Evolutionary conservation across 116 monocot genomes (phyloP).

Genomic region (Phalaenopsis hybrid): DNA sequence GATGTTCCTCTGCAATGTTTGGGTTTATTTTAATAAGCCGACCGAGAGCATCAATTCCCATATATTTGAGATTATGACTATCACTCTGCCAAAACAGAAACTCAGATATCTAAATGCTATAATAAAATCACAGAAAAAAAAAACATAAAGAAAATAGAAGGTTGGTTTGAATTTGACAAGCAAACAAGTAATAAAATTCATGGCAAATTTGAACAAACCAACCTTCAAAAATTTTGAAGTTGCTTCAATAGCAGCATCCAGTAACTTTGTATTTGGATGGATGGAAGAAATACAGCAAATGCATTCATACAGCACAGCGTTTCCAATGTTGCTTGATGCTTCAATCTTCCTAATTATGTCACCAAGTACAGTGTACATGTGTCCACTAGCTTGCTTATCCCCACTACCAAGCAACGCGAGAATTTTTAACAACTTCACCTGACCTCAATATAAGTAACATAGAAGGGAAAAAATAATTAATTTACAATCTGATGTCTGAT

Average conservation of each 20-base stretch:
- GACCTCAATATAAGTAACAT: slow-evolving; percentile 6
- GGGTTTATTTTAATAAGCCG: slow-evolving; percentile 91
- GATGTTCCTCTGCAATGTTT: slow-evolving; percentile 96
- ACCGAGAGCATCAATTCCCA: slow-evolving; percentile 98
- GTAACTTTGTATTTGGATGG: slow-evolving; percentile 63
- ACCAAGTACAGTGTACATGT: slow-evolving; percentile 76
- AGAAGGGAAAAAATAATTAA: neutral
- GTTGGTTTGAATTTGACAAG: neutral
- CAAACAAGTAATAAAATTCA: neutral
- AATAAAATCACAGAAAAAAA: neutral
- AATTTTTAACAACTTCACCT: slow-evolving; percentile 93
- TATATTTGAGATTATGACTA: slow-evolving; percentile 91
- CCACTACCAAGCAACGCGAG: slow-evolving; percentile 81
- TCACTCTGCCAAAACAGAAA: slow-evolving; percentile 59
- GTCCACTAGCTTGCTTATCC: slow-evolving; percentile 85
- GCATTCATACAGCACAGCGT: slow-evolving; percentile 87
- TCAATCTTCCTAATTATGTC: slow-evolving; percentile 88
- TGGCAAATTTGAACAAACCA: slow-evolving; percentile 10
- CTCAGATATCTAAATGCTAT: neutral
- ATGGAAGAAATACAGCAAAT: slow-evolving; percentile 97
- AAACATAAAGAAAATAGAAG: neutral
- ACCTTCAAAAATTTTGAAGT: slow-evolving; percentile 98
- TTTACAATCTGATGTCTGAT: neutral
- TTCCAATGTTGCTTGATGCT: slow-evolving; percentile 86
- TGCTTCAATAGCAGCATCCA: slow-evolving; percentile 74